Evolutionary conservation across 495 filamentous ascomycete species (phyloP).

Genomic region (Xylaria longipes): DNA sequence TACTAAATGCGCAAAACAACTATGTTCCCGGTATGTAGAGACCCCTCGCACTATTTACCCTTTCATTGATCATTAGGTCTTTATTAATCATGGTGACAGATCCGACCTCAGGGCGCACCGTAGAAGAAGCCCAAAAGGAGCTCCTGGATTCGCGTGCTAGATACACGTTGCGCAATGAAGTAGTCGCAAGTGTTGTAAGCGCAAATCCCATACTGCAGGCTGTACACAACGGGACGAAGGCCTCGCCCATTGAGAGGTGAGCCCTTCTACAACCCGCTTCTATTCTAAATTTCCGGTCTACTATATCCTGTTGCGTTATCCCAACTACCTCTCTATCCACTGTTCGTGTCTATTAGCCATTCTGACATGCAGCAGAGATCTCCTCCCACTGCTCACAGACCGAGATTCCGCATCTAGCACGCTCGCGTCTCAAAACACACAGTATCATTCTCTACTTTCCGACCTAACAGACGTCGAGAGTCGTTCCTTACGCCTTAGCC

Average conservation of each 20-base stretch:
- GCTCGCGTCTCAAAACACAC: slow-evolving; percentile 61
- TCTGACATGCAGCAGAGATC: slow-evolving; percentile 54
- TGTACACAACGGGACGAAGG: slow-evolving; percentile 70
- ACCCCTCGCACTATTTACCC: slow-evolving; percentile 19
- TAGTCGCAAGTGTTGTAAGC: slow-evolving; percentile 69
- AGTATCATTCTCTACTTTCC: slow-evolving; percentile 53
- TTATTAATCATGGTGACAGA: slow-evolving; percentile 25
- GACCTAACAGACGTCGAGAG: slow-evolving; percentile 61
- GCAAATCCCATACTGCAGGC: slow-evolving; percentile 78
- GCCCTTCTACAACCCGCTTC: not conserved
- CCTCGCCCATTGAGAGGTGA: slow-evolving; percentile 73
- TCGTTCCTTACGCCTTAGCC: slow-evolving; percentile 59
- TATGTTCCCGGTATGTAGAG: slow-evolving; percentile 41
- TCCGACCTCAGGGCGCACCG: slow-evolving; percentile 45
- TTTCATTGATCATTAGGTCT: not conserved
- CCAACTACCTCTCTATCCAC: slow-evolving; percentile 16
- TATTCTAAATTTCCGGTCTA: not conserved
- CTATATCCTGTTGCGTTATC: slow-evolving; percentile 20
- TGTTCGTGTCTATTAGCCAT: too few species aligned
- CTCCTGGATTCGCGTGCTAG: slow-evolving; percentile 71
- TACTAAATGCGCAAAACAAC: slow-evolving; percentile 63
- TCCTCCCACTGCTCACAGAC: slow-evolving; percentile 67
- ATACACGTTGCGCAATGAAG: slow-evolving; percentile 69
- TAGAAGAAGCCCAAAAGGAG: slow-evolving; percentile 66
- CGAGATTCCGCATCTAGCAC: slow-evolving; percentile 69